These are phyloP conservation scores for Melocanna baccifera DNA, from an alignment of 176 grass and related monocot species.

Conservation along the genomic window DNA sequence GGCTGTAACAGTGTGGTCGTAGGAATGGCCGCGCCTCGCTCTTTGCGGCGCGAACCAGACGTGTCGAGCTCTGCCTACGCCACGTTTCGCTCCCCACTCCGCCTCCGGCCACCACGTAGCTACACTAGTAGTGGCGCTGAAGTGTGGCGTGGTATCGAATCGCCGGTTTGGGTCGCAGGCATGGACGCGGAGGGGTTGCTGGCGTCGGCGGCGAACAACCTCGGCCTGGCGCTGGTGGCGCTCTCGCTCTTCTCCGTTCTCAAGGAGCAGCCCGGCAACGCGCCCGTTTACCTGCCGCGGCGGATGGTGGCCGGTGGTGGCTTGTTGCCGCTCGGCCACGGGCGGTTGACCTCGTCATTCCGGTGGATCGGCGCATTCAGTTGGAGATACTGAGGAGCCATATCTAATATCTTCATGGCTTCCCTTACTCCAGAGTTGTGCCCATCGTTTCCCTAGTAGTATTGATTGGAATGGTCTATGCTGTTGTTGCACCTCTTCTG, in stretches of 20 bases:
- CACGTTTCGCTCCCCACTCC: neutral
- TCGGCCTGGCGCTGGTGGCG: slow-evolving; percentile 64
- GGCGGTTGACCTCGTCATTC: slow-evolving; percentile 51
- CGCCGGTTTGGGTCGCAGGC: no score
- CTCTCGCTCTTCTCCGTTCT: slow-evolving; percentile 85
- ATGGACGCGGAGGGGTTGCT: slow-evolving; percentile 71
- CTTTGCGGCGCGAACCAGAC: slow-evolving; percentile 13
- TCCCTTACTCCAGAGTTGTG: slow-evolving; percentile 75
- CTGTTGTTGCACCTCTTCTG: slow-evolving; percentile 69
- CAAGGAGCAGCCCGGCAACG: slow-evolving; percentile 75
- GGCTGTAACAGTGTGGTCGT: neutral
- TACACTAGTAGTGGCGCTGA: neutral
- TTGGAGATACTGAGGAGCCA: slow-evolving; percentile 45
- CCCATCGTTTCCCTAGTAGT: slow-evolving; percentile 81
- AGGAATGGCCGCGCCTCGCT: neutral
- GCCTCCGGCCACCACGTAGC: slow-evolving; percentile 7
- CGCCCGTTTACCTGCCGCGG: slow-evolving; percentile 59
- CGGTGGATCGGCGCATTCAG: slow-evolving; percentile 49
- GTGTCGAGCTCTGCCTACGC: slow-evolving; percentile 11
- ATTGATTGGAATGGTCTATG: slow-evolving; percentile 81
- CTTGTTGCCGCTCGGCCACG: slow-evolving; percentile 40
- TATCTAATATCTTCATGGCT: slow-evolving; percentile 76
- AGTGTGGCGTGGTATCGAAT: neutral
- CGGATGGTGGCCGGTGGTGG: slow-evolving; percentile 38
- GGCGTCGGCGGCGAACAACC: slow-evolving; percentile 72